phyloP scores from a whole-genome alignment of 1,284 basidiomycete genomes.

The Malassezia caprae region DNA sequence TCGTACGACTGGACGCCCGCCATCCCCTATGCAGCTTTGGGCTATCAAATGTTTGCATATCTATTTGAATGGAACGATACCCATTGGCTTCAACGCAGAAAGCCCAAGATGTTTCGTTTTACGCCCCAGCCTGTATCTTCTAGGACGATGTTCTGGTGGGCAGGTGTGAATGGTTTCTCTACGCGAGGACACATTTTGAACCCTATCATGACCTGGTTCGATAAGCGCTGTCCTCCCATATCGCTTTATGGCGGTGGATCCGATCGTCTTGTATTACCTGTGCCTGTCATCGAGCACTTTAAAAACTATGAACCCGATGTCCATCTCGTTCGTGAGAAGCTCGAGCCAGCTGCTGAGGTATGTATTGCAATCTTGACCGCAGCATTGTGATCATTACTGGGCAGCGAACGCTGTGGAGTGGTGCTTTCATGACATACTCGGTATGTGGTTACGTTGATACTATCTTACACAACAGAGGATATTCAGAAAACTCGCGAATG shows the following conservation, averaged over 20 bases:
- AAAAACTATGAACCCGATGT: slow-evolving; percentile 48
- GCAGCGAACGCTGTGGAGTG: slow-evolving; percentile 58
- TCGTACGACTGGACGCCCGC: slow-evolving; percentile 56
- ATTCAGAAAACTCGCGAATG: slow-evolving; percentile 22
- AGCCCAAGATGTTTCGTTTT: slow-evolving; percentile 60
- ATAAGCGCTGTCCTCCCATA: slow-evolving; percentile 56
- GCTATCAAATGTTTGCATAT: slow-evolving; percentile 57
- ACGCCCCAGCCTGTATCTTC: slow-evolving; percentile 57
- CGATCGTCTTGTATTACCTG: slow-evolving; percentile 42
- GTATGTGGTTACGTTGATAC: slow-evolving; percentile 1
- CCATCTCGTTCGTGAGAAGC: slow-evolving; percentile 53
- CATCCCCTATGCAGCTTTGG: slow-evolving; percentile 47
- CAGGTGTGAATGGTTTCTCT: slow-evolving; percentile 57
- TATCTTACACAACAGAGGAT: slow-evolving; percentile 19
- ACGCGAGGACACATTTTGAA: slow-evolving; percentile 56
- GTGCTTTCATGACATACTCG: slow-evolving; percentile 50
- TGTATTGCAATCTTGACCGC: background rate
- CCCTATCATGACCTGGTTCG: slow-evolving; percentile 53
- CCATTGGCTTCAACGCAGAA: slow-evolving; percentile 55
- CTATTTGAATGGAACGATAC: slow-evolving; percentile 58
- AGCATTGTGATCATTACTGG: slow-evolving; percentile 52
- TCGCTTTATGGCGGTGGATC: slow-evolving; percentile 53
- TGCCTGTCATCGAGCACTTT: slow-evolving; percentile 37
- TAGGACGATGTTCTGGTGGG: slow-evolving; percentile 56
- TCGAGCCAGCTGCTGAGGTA: slow-evolving; percentile 52